phyloP scores from a whole-genome alignment of 2,329 filamentous ascomycete species.

The Trichoderma polysporum region DNA sequence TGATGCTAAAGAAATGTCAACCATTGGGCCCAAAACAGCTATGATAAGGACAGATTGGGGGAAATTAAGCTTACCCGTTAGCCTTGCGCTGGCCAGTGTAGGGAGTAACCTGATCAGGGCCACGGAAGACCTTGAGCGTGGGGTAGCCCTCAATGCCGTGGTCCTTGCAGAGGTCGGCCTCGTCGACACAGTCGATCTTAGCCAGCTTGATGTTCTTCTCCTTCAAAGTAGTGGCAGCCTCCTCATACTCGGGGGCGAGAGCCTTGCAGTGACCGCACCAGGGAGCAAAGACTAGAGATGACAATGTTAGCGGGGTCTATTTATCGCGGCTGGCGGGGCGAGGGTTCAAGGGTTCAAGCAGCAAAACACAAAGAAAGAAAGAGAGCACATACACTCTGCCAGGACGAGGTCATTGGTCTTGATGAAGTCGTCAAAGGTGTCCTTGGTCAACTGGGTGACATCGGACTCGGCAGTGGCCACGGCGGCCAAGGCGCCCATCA shows the following conservation, averaged over 20 bases:
- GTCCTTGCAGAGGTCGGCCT: slow-evolving; percentile 85
- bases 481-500: slow-evolving; percentile 55
- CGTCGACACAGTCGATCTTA: slow-evolving; percentile 94
- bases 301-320: slow-evolving; percentile 36
- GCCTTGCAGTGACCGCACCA: slow-evolving; percentile 99
- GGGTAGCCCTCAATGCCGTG: slow-evolving; percentile 97
- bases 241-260: slow-evolving; percentile 88
- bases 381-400: slow-evolving; percentile 79
- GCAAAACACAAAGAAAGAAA: neutral
- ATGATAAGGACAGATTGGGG: too few species aligned
- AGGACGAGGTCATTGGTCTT: slow-evolving; percentile 84
- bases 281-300: slow-evolving; percentile 75
- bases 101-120: slow-evolving; percentile 70
- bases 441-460: slow-evolving; percentile 79
- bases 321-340: neutral
- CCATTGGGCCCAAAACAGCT: neutral
- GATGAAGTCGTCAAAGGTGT: slow-evolving; percentile 85
- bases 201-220: slow-evolving; percentile 82
- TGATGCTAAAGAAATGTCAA: slow-evolving; percentile 50
- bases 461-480: slow-evolving; percentile 70
- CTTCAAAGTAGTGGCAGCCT: slow-evolving; percentile 79
- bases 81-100: slow-evolving; percentile 92
- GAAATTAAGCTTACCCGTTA: slow-evolving; percentile 62
- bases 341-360: neutral
- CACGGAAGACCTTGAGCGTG: slow-evolving; percentile 98